Base-by-base conservation (phyloP, 192 early-diverging fungal species). In the Linnemannia exigua region DNA sequence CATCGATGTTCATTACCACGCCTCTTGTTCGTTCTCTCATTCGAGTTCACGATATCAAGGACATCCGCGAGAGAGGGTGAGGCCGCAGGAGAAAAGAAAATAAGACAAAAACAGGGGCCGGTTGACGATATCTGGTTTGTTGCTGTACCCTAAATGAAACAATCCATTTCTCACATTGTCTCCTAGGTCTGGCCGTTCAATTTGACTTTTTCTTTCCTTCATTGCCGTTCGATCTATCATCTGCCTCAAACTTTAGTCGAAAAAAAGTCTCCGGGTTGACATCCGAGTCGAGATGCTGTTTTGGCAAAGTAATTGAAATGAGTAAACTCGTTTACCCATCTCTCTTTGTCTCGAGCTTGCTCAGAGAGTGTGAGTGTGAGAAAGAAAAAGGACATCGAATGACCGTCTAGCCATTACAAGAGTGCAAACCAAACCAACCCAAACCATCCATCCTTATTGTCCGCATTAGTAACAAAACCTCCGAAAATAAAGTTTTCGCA, bases 401-500 rank as follows among this genome's bases (percentile, higher is more conserved):
- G 28, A 25, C 28, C 12, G 28, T 14, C 58, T 31, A 63, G 58
- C 58, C 25, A 31, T 63, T n/a, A 31, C 25, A 31, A 54, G 52
- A 25, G n/a, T 25, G 11, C 3, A 63, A 31, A 16, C 1, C 52
- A n/a, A 54, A n/a, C 20, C 52, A 54, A n/a, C n/a, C n/a, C n/a
- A n/a, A n/a, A n/a, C n/a, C n/a, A n/a, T n/a, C n/a, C n/a, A n/a
- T n/a, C n/a, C n/a, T n/a, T n/a, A n/a, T n/a, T n/a, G n/a, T n/a
- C n/a, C n/a, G n/a, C 22, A 54, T 63, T 63, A 12, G 58, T 63
- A 31, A 31, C 28, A 63, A 63, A 63, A 63, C 58, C 58, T 31
- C 58, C 58, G 58, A 63, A n/a, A 63, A 15, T 63, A 63, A 63
- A 63, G 58, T 63, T 63, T 31, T 63, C 28, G 54, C 54, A 58